Evolutionary conservation across 2,329 filamentous ascomycete species (phyloP).

Genomic region (Verticillium alfalfae): DNA sequence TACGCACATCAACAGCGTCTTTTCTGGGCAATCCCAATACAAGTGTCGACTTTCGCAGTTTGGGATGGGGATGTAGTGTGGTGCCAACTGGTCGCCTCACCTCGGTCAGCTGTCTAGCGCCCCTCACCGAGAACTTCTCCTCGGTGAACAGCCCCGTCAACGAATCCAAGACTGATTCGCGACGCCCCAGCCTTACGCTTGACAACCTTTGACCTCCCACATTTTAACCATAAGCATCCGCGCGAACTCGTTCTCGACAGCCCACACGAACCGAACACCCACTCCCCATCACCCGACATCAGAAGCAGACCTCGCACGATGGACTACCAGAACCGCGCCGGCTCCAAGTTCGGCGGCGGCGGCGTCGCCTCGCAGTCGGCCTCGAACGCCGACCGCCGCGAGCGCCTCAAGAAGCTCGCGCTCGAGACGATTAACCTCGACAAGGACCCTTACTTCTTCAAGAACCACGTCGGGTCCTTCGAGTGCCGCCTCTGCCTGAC

Average conservation of each 20-base stretch:
- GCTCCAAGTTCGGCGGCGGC: constrained; percentile 96
- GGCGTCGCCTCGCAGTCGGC: constrained; percentile 91
- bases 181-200: not conserved
- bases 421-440: constrained; percentile 98
- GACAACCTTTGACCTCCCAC: not conserved
- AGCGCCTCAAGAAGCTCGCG: constrained; percentile 94
- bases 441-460: constrained; percentile 99
- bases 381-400: constrained; percentile 93
- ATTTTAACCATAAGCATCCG: not conserved
- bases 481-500: constrained; percentile 96
- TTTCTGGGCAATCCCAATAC: no score
- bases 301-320: constrained; percentile 29
- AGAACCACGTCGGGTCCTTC: constrained; percentile 97
- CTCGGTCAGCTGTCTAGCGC: not conserved
- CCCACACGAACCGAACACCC: not conserved
- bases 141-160: not conserved
- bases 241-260: not conserved
- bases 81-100: not conserved
- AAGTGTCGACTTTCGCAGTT: not conserved
- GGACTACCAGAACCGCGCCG: constrained; percentile 85
- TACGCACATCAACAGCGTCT: no score
- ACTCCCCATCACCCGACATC: not conserved
- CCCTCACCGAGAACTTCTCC: not conserved
- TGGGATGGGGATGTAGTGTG: not conserved
- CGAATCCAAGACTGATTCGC: not conserved